These are phyloP conservation scores for Magnusiomyces sp. DNA, from an alignment of 1,139 yeast genomes.

Conservation along the genomic window DNA sequence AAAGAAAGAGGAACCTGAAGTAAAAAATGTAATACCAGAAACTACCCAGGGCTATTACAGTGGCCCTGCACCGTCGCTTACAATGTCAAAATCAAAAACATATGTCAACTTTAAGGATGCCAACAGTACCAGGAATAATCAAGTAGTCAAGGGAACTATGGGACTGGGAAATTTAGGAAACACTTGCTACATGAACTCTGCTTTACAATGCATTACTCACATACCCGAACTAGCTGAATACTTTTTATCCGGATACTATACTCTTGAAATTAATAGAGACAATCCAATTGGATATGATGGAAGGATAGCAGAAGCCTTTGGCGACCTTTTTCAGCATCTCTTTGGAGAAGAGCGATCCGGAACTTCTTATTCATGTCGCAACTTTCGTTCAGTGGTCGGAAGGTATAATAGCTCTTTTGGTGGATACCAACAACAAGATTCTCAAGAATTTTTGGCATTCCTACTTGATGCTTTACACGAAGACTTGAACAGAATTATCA, in stretches of 20 bases:
- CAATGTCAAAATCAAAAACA: too few relatives aligned
- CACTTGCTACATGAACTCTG: constrained; percentile 95
- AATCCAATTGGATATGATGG: constrained; percentile 84
- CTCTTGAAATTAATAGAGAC: constrained; percentile 56
- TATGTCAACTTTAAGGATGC: too few relatives aligned
- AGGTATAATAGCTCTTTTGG: constrained; percentile 72
- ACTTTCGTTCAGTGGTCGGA: constrained; percentile 74
- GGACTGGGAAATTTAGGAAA: constrained; percentile 85
- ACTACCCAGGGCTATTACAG: too few relatives aligned
- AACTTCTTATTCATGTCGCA: constrained; percentile 48
- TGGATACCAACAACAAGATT: constrained; percentile 89
- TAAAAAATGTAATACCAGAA: too few relatives aligned
- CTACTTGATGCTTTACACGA: constrained; percentile 88
- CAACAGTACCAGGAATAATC: too few relatives aligned
- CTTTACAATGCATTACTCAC: constrained; percentile 82
- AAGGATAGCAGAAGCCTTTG: constrained; percentile 33
- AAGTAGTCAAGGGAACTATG: constrained; percentile 30
- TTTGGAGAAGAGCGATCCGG: constrained; percentile 7
- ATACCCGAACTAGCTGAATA: constrained; percentile 76
- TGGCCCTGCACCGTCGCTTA: too few relatives aligned
- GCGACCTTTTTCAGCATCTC: constrained; percentile 6
- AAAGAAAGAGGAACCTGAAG: too few relatives aligned
- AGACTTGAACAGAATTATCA: constrained; percentile 71
- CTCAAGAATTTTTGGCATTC: constrained; percentile 90
- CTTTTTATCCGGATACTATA: constrained; percentile 51